Conservation (phyloP, 139 green algal species). For the Klebsormidium nitens region DNA sequence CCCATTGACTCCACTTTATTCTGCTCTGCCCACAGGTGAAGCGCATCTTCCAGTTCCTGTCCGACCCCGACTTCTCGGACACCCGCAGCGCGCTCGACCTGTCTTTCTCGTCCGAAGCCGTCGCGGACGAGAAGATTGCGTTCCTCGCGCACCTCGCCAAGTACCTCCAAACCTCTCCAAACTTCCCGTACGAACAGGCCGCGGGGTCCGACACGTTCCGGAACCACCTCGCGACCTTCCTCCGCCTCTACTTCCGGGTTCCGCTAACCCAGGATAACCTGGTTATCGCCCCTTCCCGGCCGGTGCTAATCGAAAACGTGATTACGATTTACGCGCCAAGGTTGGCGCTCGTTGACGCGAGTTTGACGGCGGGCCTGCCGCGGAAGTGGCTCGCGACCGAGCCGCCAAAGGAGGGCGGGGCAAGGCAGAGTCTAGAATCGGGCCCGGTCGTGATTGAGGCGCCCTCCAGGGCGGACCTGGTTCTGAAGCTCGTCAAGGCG, state of each 20-base stretch:
- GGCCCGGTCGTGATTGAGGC: constrained; percentile 23
- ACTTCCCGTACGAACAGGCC: not conserved
- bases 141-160: constrained; percentile 24
- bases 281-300: constrained; percentile 13
- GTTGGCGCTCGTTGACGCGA: constrained; percentile 24
- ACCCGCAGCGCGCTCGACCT: constrained; percentile 34
- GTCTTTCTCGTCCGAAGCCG: not conserved
- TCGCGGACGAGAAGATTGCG: constrained; percentile 31
- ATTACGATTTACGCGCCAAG: constrained; percentile 18
- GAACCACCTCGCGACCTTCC: constrained; percentile 15
- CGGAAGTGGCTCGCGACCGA: constrained; percentile 1
- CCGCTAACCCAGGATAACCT: constrained; percentile 20
- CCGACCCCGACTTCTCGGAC: not conserved
- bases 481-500: constrained; percentile 6
- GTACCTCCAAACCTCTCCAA: not conserved
- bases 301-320: constrained; percentile 17
- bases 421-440: not conserved
- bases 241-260: constrained; percentile 29
- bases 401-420: not conserved
- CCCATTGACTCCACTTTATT: no score
- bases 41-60: constrained; percentile 24
- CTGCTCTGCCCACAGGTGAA: constrained; percentile 1
- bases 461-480: constrained; percentile 7
- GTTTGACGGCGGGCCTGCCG: constrained; percentile 7
- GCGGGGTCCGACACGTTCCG: constrained; percentile 8